Conservation (phyloP, 352 stramenopile genomes). For the Blastocystis sp. region DNA sequence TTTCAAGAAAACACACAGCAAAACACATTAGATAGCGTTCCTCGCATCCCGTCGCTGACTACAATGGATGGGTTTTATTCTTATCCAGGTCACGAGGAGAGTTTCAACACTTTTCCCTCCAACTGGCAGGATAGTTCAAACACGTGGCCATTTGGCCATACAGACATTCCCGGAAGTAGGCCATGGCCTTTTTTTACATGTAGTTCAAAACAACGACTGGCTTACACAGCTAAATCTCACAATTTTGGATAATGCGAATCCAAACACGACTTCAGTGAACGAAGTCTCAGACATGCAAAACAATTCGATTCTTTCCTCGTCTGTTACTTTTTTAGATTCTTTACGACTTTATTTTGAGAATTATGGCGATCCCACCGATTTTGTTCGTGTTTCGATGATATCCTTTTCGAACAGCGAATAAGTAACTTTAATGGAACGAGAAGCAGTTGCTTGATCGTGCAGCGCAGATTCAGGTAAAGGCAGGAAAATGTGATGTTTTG, state of each 20-base stretch:
- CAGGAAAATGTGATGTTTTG: slow-evolving; percentile 42
- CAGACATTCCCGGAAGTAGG: slow-evolving; percentile 20
- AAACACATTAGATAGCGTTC: not conserved
- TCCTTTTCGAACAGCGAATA: not conserved
- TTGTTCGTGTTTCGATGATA: not conserved
- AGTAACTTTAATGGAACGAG: not conserved
- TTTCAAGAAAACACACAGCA: not conserved
- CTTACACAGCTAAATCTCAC: slow-evolving; percentile 36
- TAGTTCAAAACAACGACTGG: slow-evolving; percentile 56
- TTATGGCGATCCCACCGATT: slow-evolving; percentile 25
- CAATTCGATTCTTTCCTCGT: not conserved
- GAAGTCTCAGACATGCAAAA: not conserved
- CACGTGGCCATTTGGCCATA: not conserved
- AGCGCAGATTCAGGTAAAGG: slow-evolving; percentile 8
- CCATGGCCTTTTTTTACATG: not conserved
- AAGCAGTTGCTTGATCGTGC: slow-evolving; percentile 28
- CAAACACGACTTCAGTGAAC: not conserved
- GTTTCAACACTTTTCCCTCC: not conserved
- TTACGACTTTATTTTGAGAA: slow-evolving; percentile 28
- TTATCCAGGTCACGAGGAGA: not conserved
- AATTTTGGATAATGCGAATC: not conserved
- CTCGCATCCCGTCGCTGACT: not conserved
- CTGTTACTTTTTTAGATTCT: not conserved
- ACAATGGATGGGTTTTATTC: not conserved
- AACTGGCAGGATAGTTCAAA: not conserved